Conservation (phyloP, 805 yeast genomes). For the Pachysolen tannophilus region DNA sequence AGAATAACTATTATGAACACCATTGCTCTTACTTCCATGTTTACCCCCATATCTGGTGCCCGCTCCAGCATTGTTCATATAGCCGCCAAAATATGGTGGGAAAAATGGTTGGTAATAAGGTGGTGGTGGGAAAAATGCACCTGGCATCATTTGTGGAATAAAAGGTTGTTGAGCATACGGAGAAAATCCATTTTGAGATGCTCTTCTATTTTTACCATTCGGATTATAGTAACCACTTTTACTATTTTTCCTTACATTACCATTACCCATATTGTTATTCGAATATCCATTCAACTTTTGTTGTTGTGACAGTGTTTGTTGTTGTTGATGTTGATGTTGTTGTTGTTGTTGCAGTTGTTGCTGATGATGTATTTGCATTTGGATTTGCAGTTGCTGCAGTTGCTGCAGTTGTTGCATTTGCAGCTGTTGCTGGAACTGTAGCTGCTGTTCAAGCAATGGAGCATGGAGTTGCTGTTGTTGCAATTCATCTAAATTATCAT, state of each 20-base stretch:
- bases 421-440: too few species aligned
- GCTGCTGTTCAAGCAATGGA: too few species aligned
- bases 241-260: slow-evolving; percentile 1
- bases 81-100: slow-evolving; percentile 2
- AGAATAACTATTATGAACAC: slow-evolving; percentile 1
- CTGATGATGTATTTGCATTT: too few species aligned
- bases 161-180: too few species aligned
- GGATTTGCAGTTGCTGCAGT: too few species aligned
- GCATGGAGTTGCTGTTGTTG: too few species aligned
- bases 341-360: slow-evolving; percentile 1
- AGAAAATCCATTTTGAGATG: too few species aligned
- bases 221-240: background rate
- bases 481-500: too few species aligned
- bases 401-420: too few species aligned
- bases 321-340: background rate
- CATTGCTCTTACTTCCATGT: background rate
- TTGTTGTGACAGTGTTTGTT: background rate
- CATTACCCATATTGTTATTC: background rate
- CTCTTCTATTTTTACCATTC: background rate
- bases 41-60: background rate
- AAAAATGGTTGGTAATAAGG: slow-evolving; percentile 3
- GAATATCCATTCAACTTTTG: background rate
- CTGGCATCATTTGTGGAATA: background rate
- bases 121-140: background rate
- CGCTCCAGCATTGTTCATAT: background rate